Conservation (phyloP, 177 flowering plant species). For the Tripterygium wilfordii region DNA sequence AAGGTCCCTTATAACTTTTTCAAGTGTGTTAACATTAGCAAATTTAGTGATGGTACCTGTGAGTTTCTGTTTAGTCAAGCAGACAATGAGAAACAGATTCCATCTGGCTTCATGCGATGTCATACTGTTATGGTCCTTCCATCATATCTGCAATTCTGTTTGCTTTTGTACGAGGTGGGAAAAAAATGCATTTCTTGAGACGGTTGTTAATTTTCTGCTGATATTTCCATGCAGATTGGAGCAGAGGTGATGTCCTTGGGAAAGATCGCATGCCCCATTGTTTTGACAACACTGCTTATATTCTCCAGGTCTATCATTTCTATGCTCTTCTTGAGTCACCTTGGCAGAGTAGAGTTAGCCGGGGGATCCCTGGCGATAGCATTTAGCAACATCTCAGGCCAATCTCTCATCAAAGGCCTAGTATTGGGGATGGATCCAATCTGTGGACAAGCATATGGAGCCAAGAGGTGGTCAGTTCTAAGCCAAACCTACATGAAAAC, state of each 20-base stretch:
- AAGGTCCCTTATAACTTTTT: too few species aligned
- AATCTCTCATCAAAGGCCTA: constrained; percentile 44
- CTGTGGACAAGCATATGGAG: constrained; percentile 59
- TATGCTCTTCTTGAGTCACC: constrained; percentile 39
- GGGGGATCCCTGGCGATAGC: constrained; percentile 46
- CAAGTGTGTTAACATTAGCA: too few species aligned
- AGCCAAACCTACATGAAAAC: constrained; percentile 36
- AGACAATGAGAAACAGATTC: background rate
- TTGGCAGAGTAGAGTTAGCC: constrained; percentile 35
- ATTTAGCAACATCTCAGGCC: constrained; percentile 47
- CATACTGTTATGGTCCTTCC: background rate
- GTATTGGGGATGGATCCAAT: constrained; percentile 62
- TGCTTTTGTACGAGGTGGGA: background rate
- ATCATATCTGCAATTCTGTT: background rate
- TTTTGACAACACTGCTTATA: constrained; percentile 27
- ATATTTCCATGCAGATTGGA: constrained; percentile 18
- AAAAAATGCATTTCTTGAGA: too few species aligned
- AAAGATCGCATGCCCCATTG: constrained; percentile 33
- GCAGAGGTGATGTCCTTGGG: constrained; percentile 32
- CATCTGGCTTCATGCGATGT: background rate
- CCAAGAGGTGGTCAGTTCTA: constrained; percentile 36
- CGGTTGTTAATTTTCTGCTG: too few species aligned
- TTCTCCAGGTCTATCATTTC: constrained; percentile 33
- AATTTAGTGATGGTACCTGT: background rate
- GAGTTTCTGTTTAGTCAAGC: too few species aligned